Evolutionary conservation across 2,329 filamentous ascomycete species (phyloP), one percentile per base, ranked within the genome.

Genomic region (Exophiala phaeomuriformis): DNA sequence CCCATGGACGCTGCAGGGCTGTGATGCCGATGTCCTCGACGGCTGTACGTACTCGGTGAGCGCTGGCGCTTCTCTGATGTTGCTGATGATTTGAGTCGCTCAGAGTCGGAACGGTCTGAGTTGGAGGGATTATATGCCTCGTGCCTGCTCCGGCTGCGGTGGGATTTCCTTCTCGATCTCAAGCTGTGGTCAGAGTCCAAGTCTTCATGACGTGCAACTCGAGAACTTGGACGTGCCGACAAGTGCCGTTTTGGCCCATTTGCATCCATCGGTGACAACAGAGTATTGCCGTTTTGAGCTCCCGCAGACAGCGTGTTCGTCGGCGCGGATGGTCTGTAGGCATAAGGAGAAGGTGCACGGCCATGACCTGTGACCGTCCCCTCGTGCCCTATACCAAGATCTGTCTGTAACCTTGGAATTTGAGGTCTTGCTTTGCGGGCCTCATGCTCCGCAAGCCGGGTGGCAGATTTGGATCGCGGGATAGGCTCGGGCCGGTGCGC

Each of bases 271-370:
- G 57, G 57, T 7, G 57, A 55, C 42, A 57, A 33, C 31, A 59
- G 39, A 12, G 31, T 57, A 29, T 51, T 37, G 19, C 48, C 51
- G 12, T 47, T 35, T 28, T 33, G 48, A 46, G 49, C 19, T 6
- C 48, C 40, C 8, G 43, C 29, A 27, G 51, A 47, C 9, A 52
- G 29, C 19, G 48, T 35, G 5, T 50, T 51, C n/a, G 37, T 10
- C n/a, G 37, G 33, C 1, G 49, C 30, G 3, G 42, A 30, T 28
- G 47, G 46, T 2, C 31, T 54, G 33, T 59, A 53, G 28, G 58
- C 33, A 45, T 63, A 64, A 12, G 60, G 61, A 10, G 63, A 64
- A 9, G 61, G 53, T 19, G 57, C 51, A 52, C 58, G 56, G 41
- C 57, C 51, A 27, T 36, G 50, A 28, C 55, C 57, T 30, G 49